A percentile compares a stretch with the other conserved stretches of the same genome.
Evolutionary conservation across 345 rosid genomes (phyloP).

Genomic region (Pugionium dolabratum): DNA sequence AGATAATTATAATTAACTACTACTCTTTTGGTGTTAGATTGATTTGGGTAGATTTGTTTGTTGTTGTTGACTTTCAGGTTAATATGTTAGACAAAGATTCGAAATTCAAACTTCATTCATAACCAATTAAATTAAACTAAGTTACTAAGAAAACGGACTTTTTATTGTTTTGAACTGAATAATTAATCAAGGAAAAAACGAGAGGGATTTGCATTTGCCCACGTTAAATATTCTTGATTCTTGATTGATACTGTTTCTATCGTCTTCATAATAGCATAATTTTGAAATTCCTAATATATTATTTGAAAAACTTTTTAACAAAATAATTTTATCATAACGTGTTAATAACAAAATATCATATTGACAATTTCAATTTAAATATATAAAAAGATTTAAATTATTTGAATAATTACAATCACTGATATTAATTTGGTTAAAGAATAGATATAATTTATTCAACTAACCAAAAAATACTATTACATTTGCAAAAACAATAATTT

Average conservation of each 20-base stretch:
- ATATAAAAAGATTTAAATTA: too few species aligned
- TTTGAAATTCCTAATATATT: too few species aligned
- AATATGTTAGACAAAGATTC: background rate
- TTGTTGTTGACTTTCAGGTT: background rate
- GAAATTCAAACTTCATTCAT: background rate
- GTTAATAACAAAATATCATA: too few species aligned
- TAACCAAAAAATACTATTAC: too few species aligned
- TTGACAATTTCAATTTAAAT: too few species aligned
- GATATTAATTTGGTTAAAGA: too few species aligned
- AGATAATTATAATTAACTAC: slow-evolving; percentile 10
- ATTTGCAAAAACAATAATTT: too few species aligned
- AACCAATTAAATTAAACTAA: background rate
- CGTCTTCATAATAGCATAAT: slow-evolving; percentile 1
- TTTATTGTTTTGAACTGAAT: background rate
- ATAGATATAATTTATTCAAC: too few species aligned
- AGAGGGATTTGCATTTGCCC: background rate
- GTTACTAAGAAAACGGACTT: slow-evolving; percentile 5
- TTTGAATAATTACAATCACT: too few species aligned
- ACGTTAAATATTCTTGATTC: slow-evolving; percentile 25
- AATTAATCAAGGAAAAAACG: background rate
- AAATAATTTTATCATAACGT: too few species aligned
- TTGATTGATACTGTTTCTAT: slow-evolving; percentile 29
- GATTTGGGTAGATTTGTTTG: slow-evolving; percentile 5
- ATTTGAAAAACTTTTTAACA: too few species aligned
- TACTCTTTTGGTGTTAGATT: background rate